phyloP scores from a whole-genome alignment of 495 filamentous ascomycete species.

The Xylaria longipes region DNA sequence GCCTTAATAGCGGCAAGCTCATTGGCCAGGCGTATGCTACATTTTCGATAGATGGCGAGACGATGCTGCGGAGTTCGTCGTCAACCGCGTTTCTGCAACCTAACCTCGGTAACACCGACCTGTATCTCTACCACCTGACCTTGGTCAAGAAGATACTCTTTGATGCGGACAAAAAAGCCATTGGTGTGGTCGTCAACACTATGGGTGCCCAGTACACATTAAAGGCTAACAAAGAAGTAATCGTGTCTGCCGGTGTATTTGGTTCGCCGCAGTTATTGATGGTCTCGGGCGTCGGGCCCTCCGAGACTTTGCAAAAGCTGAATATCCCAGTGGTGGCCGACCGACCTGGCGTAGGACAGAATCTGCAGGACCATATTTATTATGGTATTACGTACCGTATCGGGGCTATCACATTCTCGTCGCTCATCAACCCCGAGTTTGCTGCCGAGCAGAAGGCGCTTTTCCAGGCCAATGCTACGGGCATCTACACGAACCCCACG shows the following conservation, averaged over 20 bases:
- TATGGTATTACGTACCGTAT: conserved; percentile 48
- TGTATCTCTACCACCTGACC: conserved; percentile 41
- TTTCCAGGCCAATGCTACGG: conserved; percentile 40
- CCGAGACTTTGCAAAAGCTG: conserved; percentile 37
- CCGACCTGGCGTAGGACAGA: conserved; percentile 59
- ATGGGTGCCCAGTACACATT: conserved; percentile 44
- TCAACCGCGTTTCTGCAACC: conserved; percentile 33
- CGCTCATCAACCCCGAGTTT: conserved; percentile 47
- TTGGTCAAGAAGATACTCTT: conserved; percentile 49
- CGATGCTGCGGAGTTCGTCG: conserved; percentile 33
- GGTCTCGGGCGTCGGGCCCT: conserved; percentile 48
- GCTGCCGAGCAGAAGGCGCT: conserved; percentile 29
- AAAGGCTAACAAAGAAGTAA: conserved; percentile 50
- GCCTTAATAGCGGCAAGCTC: conserved; percentile 46
- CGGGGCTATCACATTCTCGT: conserved; percentile 47
- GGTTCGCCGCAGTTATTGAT: conserved; percentile 55
- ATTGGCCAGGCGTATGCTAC: conserved; percentile 39
- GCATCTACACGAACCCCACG: conserved; percentile 52
- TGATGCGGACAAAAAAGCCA: conserved; percentile 38
- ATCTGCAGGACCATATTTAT: conserved; percentile 55
- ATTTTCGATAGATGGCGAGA: conserved; percentile 38
- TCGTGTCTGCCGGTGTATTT: conserved; percentile 54
- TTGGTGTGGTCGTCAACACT: conserved; percentile 41
- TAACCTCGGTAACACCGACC: conserved; percentile 34
- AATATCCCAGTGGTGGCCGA: conserved; percentile 50